Evolutionary conservation across 2,329 filamentous ascomycete species (phyloP), one percentile per base, ranked within the genome.

Genomic region (Alternaria sp.): DNA sequence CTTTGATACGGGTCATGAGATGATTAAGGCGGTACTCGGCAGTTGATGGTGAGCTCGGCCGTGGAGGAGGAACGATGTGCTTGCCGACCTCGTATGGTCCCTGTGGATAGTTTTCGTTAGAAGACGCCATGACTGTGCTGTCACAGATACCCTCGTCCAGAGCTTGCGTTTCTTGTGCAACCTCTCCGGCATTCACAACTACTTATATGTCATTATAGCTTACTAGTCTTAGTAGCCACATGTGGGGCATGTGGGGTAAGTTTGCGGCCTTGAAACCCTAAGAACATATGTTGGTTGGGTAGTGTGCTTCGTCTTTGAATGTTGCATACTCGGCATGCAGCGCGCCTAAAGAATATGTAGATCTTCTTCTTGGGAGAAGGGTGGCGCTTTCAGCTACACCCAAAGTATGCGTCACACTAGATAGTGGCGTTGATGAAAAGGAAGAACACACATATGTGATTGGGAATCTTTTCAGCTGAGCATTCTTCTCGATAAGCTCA

Each of bases 1-100:
- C 63, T 40, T 74, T 75, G 50, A 77, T 77, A 12, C 76, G 70
- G 3, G 78, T 65, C 77, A 79, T 79, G 0, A 78, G 62, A 55
- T 79, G 77, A 40, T 79, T 79, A 13, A 77, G 67, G 13, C 69
- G 69, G 57, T 69, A 78, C 43, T 63, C 62, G n/a, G 67, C 57
- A 17, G 73, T 77, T 7, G 69, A 58, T 17, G 74, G 74, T 3
- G 74, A 77, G 6, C 49, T 17, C 1, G 73, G 68, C 2, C 73
- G 72, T 9, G 72, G 66, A 23, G 72, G 73, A 4, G 72, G 72
- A 15, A 72, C 59, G 26, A 77, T 69, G 56, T 76, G 74, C 54
- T 70, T 45, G 26, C 70, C 73, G 1, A 51, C 26, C 6, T 66
- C 30, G 36, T 75, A 73, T 5, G 74, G 74, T 1, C 68, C 67